Conservation (phyloP, 768 basidiomycete genomes). For the Lactarius indigo region DNA sequence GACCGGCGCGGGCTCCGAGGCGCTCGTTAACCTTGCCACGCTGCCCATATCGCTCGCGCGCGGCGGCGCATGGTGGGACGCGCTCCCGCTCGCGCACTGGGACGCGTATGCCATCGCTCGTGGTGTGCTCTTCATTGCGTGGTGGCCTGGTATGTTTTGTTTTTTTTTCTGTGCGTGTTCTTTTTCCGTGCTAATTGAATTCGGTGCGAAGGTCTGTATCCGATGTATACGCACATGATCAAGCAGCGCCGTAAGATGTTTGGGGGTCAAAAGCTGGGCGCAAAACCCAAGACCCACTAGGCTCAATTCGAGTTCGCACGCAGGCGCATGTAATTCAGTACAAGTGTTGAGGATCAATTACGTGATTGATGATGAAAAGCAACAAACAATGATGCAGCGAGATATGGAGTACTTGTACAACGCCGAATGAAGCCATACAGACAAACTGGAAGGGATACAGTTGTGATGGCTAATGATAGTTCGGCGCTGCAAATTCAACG, state of each 20-base stretch:
- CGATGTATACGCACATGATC: constrained; percentile 60
- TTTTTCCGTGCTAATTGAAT: background rate
- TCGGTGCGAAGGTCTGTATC: constrained; percentile 41
- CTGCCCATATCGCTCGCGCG: constrained; percentile 50
- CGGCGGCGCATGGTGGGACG: constrained; percentile 9
- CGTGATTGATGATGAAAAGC: background rate
- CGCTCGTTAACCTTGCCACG: constrained; percentile 74
- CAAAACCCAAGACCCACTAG: constrained; percentile 35
- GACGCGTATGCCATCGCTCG: constrained; percentile 35
- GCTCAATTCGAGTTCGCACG: background rate
- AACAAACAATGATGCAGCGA: background rate
- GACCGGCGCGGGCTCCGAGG: constrained; percentile 87
- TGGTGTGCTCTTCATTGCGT: constrained; percentile 61
- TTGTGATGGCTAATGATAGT: background rate
- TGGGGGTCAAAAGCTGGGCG: constrained; percentile 37
- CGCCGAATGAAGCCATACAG: background rate
- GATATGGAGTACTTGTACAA: background rate
- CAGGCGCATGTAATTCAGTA: background rate
- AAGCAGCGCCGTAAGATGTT: constrained; percentile 53
- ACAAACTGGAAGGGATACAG: background rate
- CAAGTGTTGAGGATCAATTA: background rate
- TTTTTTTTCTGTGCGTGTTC: background rate
- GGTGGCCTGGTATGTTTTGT: constrained; percentile 78
- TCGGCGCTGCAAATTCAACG: background rate
- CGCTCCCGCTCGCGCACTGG: constrained; percentile 38